Base-by-base conservation (phyloP, 2,329 filamentous ascomycete species). In the Neurospora sp. region DNA sequence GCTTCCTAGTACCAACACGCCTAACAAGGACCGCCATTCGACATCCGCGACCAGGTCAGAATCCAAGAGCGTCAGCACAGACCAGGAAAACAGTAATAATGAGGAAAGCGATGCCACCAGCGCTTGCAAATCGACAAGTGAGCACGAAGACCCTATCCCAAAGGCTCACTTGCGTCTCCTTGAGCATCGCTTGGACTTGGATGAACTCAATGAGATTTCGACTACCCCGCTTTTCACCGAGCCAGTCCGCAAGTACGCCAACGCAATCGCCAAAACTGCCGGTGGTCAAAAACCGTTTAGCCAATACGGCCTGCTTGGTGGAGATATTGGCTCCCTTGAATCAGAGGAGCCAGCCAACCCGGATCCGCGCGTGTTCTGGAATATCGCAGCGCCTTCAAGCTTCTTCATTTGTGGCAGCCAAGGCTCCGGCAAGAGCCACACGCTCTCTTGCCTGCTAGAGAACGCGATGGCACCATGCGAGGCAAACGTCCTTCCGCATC, bases 321-420 rank as follows among this genome's bases (percentile, higher is more conserved):
- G 74, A 40, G 73, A 75, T 43, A 70, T 74, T 33, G 43, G 11
- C 10, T 19, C 66, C 6, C 52, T 62, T 33, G 52, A 33, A 17
- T 36, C 28, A 6, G 39, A 19, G 8, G 19, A 37, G n/a, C 3
- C 38, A 33, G 43, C 17, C 19, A 17, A 41, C 1, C 33, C 69
- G 1, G 78, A 81, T 19, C 75, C 77, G 1, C 75, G 83, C 0
- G 68, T 85, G 0, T 83, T 82, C 57, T 82, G 83, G 76, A 85
- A 86, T 68, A 78, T 85, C 2, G 74, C 82, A 0, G 77, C 80
- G 0, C 88, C 88, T 0, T 87, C 84, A 0, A 89, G 87, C 17
- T 80, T 83, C 4, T 90, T 90, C 77, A 86, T 90, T 39, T 90
- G 88, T 69, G 88, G 88, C 1, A 87, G 85, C 23, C 88, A 90